These are phyloP conservation scores for Fusarium chaquense DNA, from an alignment of 2,329 filamentous ascomycete species.

Conservation along the genomic window DNA sequence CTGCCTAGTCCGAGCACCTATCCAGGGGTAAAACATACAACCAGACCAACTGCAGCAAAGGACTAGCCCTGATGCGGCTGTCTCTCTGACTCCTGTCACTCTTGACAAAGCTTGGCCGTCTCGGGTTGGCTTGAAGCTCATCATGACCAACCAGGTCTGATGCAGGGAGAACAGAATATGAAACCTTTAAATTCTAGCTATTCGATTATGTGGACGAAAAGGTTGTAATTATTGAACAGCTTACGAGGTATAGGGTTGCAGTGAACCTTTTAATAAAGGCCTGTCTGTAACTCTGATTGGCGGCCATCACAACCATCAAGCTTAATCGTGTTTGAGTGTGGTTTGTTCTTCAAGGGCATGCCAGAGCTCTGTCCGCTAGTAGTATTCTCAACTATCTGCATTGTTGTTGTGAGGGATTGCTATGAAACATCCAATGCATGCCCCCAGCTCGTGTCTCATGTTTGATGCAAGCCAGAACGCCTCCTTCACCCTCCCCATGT, in stretches of 20 bases:
- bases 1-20: conserved; percentile 26
- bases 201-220: conserved; percentile 2
- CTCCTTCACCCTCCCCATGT: conserved; percentile 35
- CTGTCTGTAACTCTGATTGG: conserved; percentile 16
- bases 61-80: conserved; percentile 30
- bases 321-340: conserved; percentile 26
- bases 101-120: conserved; percentile 19
- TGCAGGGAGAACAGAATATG: conserved; percentile 27
- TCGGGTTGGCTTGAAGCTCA: conserved; percentile 20
- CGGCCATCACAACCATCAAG: neutral
- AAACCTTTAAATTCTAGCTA: conserved; percentile 27
- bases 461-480: conserved; percentile 35
- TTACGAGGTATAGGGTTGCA: neutral
- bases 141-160: conserved; percentile 23
- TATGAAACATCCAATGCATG: conserved; percentile 8
- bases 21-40: conserved; percentile 30
- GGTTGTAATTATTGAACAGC: conserved; percentile 17
- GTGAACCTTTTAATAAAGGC: neutral
- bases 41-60: neutral
- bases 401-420: conserved; percentile 17
- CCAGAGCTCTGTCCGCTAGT: conserved; percentile 6
- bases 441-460: conserved; percentile 38
- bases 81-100: neutral
- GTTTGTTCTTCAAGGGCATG: conserved; percentile 24
- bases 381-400: conserved; percentile 36